These are phyloP conservation scores for Fusarium nematophilum DNA, from an alignment of 2,329 filamentous ascomycete species.

Conservation along the genomic window DNA sequence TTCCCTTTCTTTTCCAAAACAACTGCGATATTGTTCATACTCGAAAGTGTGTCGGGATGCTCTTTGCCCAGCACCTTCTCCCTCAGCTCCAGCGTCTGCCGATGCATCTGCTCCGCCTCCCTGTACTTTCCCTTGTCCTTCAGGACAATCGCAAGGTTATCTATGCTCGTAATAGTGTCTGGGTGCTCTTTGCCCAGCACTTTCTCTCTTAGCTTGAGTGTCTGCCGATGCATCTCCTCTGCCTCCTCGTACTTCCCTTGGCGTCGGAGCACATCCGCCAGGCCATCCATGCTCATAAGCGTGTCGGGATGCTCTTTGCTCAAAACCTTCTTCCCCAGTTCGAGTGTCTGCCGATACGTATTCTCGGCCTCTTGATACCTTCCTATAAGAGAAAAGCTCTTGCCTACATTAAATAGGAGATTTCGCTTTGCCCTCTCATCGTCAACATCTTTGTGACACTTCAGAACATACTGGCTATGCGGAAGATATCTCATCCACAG, in stretches of 20 bases:
- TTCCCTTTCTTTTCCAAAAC: background rate
- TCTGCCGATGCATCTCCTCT: background rate
- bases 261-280: too few species aligned
- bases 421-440: background rate
- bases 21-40: background rate
- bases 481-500: constrained; percentile 42
- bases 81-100: background rate
- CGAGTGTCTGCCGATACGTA: too few species aligned
- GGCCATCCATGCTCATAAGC: too few species aligned
- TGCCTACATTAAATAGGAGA: background rate
- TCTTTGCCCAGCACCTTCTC: background rate
- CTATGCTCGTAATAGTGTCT: background rate
- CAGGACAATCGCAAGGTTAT: constrained; percentile 8
- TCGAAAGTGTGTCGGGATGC: background rate
- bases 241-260: too few species aligned
- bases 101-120: constrained; percentile 26
- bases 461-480: constrained; percentile 29
- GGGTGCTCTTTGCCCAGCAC: constrained; percentile 3
- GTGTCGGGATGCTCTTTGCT: too few species aligned
- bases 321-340: too few species aligned
- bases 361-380: background rate
- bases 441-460: background rate
- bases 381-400: background rate
- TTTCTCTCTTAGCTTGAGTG: background rate
- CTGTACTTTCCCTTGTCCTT: background rate